Base-by-base conservation (phyloP, 2,329 filamentous ascomycete genomes). In the Apiospora aurea region DNA sequence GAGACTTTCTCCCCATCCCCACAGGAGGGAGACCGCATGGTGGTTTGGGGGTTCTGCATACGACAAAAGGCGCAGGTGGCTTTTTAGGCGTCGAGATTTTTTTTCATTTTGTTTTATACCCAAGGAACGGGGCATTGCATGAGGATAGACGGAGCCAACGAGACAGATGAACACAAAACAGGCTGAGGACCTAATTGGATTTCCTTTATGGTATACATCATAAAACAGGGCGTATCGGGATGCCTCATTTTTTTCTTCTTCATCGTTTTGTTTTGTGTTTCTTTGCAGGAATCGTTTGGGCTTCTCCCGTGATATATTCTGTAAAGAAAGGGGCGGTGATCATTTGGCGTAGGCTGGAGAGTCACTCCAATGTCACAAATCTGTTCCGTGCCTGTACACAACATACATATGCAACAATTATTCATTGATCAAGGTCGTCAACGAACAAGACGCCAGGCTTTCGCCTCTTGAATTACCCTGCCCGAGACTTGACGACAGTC, bases 21-120 rank as follows among this genome's bases (percentile, higher is more conserved):
- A 11, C 38, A 29, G 21, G 29, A 38, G 53, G 57, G 57, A 64
- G 34, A 64, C 21, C 11, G 21, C 57, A 41, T 64, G 53, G 29
- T 38, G 53, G 53, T 61, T 61, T 64, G 34, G 46, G n/a, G 21
- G 18, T 47, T 47, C 8, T 18, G 46, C 57, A 64, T 64, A 41
- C 34, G 41, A 64, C 34, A 38, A 38, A 38, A 64, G 57, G 57
- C 57, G 57, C 57, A 64, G 16, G 57, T 41, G 57, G 57, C 34
- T 41, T 57, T 57, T 64, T 41, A 41, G 57, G 57, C 57, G n/a
- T 64, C 29, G 18, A 41, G 29, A n/a, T 64, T 21, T 10, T 46
- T 46, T 46, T n/a, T n/a, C n/a, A 38, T 29, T 64, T 41, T n/a
- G 6, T 64, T 41, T n/a, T 64, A 64, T 64, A 64, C 57, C 57